Base-by-base conservation (phyloP, 2,329 filamentous ascomycete species). In the Scleromitrula shiraiana region DNA sequence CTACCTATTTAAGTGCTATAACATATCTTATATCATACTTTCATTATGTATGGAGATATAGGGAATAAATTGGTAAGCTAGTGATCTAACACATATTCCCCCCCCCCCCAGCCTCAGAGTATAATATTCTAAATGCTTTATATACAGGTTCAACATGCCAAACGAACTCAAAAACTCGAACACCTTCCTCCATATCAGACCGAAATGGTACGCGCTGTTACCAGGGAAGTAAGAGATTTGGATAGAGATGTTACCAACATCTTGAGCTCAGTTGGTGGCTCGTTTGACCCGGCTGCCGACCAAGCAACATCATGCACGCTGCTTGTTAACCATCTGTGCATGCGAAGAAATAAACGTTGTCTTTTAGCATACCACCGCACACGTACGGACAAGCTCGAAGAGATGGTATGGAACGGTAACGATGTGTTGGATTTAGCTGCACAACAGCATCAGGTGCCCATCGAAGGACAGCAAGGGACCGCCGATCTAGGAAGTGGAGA, bases 261-360 rank as follows among this genome's bases (percentile, higher is more conserved):
- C 23, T 78, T 97, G 26, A 26, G 19, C 22, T 17, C 38, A 4
- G 19, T 32, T 9, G 33, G 33, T 37, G 85, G 85, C 52, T 83
- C 82, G 0, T 97, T 97, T 71, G 83, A 95, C 58, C 91, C 88
- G 83, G 78, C 82, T 14, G 77, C 83, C 9, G 83, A 96, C 60
- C 88, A 88, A 37, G 87, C 86, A 8, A 84, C 84, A 26, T 90
- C 91, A 3, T 95, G 88, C 63, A 87, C 88, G 2, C 74, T 98
- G 20, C 79, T 98, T 19, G 90, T 97, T 52, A 87, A 96, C 65
- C 91, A 98, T 64, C 73, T 98, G 9, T 89, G 87, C 57, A 96
- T 97, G 85, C 83, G 93, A 41, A 79, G 93, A 47, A 95, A 98
- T 67, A 98, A 98, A 67, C 83, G 93, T 36, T 98, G 93, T 62